Base-by-base conservation (phyloP, 306 rosid genomes). In the Senna siamea region DNA sequence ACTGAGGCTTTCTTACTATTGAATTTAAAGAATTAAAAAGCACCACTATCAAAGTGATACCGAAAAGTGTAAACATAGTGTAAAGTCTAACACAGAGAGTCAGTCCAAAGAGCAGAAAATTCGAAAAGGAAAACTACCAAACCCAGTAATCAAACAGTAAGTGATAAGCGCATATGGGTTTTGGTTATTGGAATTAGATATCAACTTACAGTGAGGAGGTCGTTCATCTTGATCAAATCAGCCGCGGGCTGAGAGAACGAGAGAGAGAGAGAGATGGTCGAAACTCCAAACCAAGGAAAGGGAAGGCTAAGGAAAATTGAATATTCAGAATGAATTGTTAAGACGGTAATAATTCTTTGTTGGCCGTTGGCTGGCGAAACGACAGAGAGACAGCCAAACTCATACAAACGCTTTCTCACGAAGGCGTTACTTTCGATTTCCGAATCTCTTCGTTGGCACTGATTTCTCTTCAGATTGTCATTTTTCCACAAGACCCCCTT, bases 141-240 rank as follows among this genome's bases (percentile, higher is more conserved):
- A 44, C 63, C 58, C 70, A 76, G 81, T 75, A 28, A 74, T 73
- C 22, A 60, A 22, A 68, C 40, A 38, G 14, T 44, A 46, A 66
- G 23, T 13, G 9, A 28, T 35, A 35, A 18, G 70, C 46, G 26
- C 12, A 10, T 18, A 4, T 10, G 46, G 43, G 10, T 48, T 48
- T 48, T 38, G 46, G 5, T 0, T 35, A 63, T 74, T 18, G 46
- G 58, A 68, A 34, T 10, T 23, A 72, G 73, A 55, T 35, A 65
- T 53, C 17, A 57, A 79, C 80, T 84, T 87, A 91, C 98, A 90
- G 95, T 62, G 48, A 94, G 97, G 50, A 91, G 88, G 78, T 94
- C 96, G 88, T 94, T 94, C 98, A 94, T 94, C 55, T 76, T 77
- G 92, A 81, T 48, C 52, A 73, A 73, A 76, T 51, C 38, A 67